Base-by-base conservation (phyloP, 805 yeast genomes). In the Alloascoidea hylecoeti region DNA sequence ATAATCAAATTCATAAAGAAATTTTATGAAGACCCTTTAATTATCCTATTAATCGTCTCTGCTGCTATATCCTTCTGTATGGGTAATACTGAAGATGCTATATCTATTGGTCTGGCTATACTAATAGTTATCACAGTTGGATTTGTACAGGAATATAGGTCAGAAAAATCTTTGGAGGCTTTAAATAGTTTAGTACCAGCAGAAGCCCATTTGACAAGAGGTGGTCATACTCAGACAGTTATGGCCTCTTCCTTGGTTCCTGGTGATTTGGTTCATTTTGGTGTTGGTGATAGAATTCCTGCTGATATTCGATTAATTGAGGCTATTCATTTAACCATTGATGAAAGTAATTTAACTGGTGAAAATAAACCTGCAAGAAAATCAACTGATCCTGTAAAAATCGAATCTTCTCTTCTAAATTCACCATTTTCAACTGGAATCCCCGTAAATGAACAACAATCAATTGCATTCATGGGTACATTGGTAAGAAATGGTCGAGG, bases 41-140 rank as follows among this genome's bases (percentile, higher is more conserved):
- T 92, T 46, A 63, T 92, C 47, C 63, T 92, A 41, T 67, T 92
- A 49, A 82, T 88, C 33, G 96, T 92, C 0, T 85, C 96, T 0
- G 96, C 98, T 0, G 71, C 70, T 2, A 67, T 92, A 27, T 78
- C 94, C 44, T 82, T 89, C 47, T 57, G 83, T 49, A 84, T 92
- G 94, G 95, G 96, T n/a, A 92, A 92, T 58, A 74, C 75, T 19
- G 96, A 92, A 54, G 99, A 92, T 56, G 95, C 97, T 2, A 63
- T 92, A n/a, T 78, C 92, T 46, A 92, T 92, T 48, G 78, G 96
- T 0, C 64, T 88, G 44, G 98, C 98, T 3, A 84, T 92, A 37
- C 49, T 83, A 34, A 88, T 92, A 47, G 99, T 92, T 19, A 96
- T 92, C 9, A 74, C 92, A 1, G 99, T 92, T 28, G 99, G 99